Conservation (phyloP, 2,329 filamentous ascomycete species). For the Colletotrichum melonis region DNA sequence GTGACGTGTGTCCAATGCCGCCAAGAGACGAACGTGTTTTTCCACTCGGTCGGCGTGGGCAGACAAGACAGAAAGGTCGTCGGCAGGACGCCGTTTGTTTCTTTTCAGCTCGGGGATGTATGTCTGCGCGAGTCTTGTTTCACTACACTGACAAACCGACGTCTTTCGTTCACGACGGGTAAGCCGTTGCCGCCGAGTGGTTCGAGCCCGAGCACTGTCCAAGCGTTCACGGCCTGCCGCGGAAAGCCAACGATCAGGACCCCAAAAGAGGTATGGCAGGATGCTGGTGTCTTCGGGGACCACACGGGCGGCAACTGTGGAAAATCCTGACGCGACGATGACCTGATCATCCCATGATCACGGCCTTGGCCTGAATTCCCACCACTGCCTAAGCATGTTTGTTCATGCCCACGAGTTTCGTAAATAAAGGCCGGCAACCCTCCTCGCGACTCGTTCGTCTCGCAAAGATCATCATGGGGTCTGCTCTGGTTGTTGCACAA, state of each 20-base stretch:
- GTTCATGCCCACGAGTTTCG: background rate
- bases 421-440: background rate
- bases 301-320: background rate
- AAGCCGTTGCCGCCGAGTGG: conserved; percentile 4
- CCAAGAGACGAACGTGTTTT: conserved; percentile 15
- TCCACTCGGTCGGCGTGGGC: background rate
- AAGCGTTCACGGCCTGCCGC: conserved; percentile 13
- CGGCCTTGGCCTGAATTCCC: background rate
- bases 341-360: background rate
- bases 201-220: conserved; percentile 22
- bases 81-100: conserved; percentile 10
- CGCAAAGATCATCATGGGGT: background rate
- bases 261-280: background rate
- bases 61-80: background rate
- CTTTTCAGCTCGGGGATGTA: conserved; percentile 2
- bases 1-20: background rate
- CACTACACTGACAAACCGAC: background rate
- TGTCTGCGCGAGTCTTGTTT: background rate
- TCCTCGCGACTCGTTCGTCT: background rate
- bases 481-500: background rate
- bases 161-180: background rate
- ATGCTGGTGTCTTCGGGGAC: background rate
- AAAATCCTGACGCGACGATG: background rate
- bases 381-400: background rate
- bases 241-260: background rate